Conservation (phyloP, 345 rosid genomes). For the Mercurialis annua region DNA sequence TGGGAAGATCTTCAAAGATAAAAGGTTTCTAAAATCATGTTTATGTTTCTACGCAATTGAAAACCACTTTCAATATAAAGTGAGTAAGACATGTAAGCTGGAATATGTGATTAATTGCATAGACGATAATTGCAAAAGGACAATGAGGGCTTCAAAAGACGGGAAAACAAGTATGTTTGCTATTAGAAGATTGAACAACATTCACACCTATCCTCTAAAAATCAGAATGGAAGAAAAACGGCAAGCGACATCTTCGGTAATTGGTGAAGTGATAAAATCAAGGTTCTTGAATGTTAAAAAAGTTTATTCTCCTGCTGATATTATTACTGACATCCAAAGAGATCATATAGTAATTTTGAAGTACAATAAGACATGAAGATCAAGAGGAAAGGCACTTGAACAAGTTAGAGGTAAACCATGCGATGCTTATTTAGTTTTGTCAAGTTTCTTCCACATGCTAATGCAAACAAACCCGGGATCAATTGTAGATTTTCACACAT, state of each 20-base stretch:
- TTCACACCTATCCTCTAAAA: not conserved
- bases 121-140: not conserved
- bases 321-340: too few relatives aligned
- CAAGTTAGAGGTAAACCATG: too few relatives aligned
- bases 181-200: not conserved
- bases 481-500: too few relatives aligned
- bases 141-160: not conserved
- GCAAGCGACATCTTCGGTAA: not conserved
- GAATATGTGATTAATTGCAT: not conserved
- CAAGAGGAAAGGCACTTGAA: too few relatives aligned
- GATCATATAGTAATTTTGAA: too few relatives aligned
- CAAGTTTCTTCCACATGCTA: too few relatives aligned
- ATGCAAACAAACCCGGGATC: too few relatives aligned
- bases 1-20: too few relatives aligned
- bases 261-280: not conserved
- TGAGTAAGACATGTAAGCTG: not conserved
- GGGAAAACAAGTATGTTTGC: not conserved
- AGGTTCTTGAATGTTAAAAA: not conserved
- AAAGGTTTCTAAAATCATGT: too few relatives aligned
- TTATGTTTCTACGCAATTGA: not conserved
- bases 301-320: not conserved
- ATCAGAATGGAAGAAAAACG: not conserved
- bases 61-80: not conserved
- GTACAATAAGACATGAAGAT: too few relatives aligned
- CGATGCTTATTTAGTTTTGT: too few relatives aligned